These are phyloP conservation scores for Herpomyces periplanetae DNA, from an alignment of 2,329 filamentous ascomycete species.

Conservation along the genomic window DNA sequence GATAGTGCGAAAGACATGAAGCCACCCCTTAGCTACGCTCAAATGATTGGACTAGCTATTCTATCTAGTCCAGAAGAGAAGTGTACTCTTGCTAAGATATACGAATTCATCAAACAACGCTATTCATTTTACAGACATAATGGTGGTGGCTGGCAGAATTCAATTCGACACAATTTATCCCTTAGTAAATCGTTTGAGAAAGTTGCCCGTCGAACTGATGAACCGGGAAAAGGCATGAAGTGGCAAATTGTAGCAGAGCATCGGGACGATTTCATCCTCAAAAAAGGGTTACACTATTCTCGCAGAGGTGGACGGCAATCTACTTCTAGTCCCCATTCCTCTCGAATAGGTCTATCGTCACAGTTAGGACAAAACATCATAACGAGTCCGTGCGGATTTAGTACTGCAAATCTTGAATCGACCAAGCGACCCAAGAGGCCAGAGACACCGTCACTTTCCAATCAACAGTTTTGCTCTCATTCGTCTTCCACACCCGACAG, in stretches of 20 bases:
- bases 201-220: slow-evolving; percentile 57
- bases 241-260: slow-evolving; percentile 67
- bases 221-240: slow-evolving; percentile 95
- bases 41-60: slow-evolving; percentile 87
- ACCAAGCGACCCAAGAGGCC: no score
- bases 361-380: no score
- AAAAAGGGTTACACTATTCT: slow-evolving; percentile 13
- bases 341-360: no score
- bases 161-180: slow-evolving; percentile 79
- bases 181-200: slow-evolving; percentile 84
- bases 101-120: slow-evolving; percentile 55
- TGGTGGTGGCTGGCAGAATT: slow-evolving; percentile 81
- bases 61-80: slow-evolving; percentile 52
- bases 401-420: no score
- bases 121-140: slow-evolving; percentile 76
- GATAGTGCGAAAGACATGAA: slow-evolving; percentile 69
- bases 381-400: no score
- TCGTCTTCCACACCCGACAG: no score
- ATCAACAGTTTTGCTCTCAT: no score
- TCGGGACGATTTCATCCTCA: slow-evolving; percentile 55
- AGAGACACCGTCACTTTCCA: no score
- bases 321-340: slow-evolving; percentile 27
- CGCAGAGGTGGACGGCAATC: slow-evolving; percentile 14
- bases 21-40: slow-evolving; percentile 77
- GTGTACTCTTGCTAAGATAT: slow-evolving; percentile 63